Percentiles rank a stretch among this genome's conserved stretches.
Conservation (phyloP, 2,329 filamentous ascomycete species). For the Pleoardoris graminearum region DNA sequence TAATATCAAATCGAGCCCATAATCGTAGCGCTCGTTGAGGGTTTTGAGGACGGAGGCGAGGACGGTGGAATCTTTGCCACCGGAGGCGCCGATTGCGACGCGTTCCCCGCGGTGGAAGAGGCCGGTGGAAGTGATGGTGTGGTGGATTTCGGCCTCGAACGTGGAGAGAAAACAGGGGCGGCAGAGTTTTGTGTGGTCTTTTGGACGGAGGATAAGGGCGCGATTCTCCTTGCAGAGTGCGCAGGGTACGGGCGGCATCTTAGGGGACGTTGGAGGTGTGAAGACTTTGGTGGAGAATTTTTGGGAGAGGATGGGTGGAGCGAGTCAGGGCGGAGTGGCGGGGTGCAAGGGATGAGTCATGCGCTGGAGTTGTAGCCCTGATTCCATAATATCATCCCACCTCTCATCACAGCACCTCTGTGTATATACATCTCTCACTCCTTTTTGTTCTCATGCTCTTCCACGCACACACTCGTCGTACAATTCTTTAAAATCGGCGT, state of each 20-base stretch:
- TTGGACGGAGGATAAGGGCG: conserved; percentile 89
- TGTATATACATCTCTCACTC: too few relatives aligned
- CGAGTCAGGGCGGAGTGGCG: conserved; percentile 4
- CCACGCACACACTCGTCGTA: too few relatives aligned
- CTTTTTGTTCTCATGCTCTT: too few relatives aligned
- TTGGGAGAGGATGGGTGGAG: background rate
- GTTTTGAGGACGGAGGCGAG: conserved; percentile 93
- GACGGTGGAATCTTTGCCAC: conserved; percentile 96
- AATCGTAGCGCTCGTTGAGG: conserved; percentile 84
- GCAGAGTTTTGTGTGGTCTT: conserved; percentile 93
- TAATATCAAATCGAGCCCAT: conserved; percentile 82
- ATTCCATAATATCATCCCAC: too few relatives aligned
- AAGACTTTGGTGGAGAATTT: conserved; percentile 8
- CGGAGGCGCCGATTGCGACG: conserved; percentile 92
- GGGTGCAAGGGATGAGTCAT: conserved; percentile 8
- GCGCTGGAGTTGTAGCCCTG: background rate
- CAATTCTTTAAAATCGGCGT: too few relatives aligned
- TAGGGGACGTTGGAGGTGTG: conserved; percentile 6
- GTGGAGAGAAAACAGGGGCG: conserved; percentile 81
- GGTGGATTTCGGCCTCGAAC: conserved; percentile 92
- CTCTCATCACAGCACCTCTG: too few relatives aligned
- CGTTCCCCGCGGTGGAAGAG: conserved; percentile 83
- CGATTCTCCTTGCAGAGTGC: conserved; percentile 74
- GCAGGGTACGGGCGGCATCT: conserved; percentile 78
- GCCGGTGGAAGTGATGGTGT: conserved; percentile 81